Evolutionary conservation across 257 asterid genomes (phyloP), one percentile per base, ranked within the genome.

Genomic region (Forsythia suspensa): DNA sequence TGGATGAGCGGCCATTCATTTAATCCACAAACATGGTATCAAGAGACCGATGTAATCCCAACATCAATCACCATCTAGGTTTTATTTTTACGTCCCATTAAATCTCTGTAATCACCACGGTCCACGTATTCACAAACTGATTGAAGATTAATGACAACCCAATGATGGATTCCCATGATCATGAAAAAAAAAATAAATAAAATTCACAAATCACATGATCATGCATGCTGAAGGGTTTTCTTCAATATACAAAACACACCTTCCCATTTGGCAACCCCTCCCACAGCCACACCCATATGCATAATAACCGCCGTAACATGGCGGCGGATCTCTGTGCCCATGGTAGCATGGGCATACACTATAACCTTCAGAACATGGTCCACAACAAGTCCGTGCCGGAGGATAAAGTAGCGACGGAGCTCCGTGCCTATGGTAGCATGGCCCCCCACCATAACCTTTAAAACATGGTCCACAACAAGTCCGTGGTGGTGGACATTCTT

Each of bases 271-370:
- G 57, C 57, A 48, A 48, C n/a, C n/a, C 57, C n/a, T 48, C 57
- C 57, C 57, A 48, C 57, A 48, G 57, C 57, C 57, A 48, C 4
- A 13, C n/a, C 57, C 6, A 48, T 83, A 82, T 40, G n/a, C 57
- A 48, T 0, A 48, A 48, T 76, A 40, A 8, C 85, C 81, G 9
- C 74, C 81, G 12, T 79, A 89, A 52, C 83, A 76, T 5, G 87
- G 86, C n/a, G 73, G 41, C 0, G 92, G 91, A 24, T 77, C 70
- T 6, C 91, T 90, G 24, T 89, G 84, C 70, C 88, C 86, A 12
- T 80, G 73, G 76, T 80, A 83, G 77, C 90, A 90, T 13, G 94
- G 97, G 52, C 92, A n/a, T 3, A 18, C 6, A 46, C 18, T 5
- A 46, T 46, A 1, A 46, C 55, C 86, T 24, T 86, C 88, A 16